Conservation (phyloP, 2,329 filamentous ascomycete genomes). For the Grosmannia huntii region DNA sequence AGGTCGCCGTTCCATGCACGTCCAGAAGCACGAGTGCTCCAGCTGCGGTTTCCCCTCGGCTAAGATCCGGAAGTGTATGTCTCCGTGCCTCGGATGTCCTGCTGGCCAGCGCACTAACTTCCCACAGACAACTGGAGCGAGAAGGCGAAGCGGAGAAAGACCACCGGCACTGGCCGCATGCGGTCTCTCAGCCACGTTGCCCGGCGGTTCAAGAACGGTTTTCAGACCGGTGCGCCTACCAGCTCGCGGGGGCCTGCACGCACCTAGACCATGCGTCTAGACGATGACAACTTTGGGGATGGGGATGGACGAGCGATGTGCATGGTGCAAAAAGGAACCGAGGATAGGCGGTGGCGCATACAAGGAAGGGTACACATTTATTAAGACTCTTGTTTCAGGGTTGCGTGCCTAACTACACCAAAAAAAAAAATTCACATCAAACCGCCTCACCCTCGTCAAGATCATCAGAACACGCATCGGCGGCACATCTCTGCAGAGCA, state of each 20-base stretch:
- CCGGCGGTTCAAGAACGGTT: constrained; percentile 94
- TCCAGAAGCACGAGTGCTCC: constrained; percentile 98
- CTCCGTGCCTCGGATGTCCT: background rate
- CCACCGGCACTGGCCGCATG: constrained; percentile 92
- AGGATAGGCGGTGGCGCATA: background rate
- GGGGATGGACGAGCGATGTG: background rate
- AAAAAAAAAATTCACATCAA: constrained; percentile 2
- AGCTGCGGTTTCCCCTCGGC: constrained; percentile 93
- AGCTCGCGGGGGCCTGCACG: constrained; percentile 54
- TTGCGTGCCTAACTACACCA: background rate
- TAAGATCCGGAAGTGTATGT: constrained; percentile 98
- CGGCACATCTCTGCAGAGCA: background rate
- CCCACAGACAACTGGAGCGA: constrained; percentile 95
- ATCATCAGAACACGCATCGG: background rate
- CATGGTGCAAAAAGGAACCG: background rate
- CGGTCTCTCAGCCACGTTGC: constrained; percentile 86
- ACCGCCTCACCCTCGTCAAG: background rate
- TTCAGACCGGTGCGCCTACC: constrained; percentile 83
- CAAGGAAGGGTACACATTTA: constrained; percentile 1
- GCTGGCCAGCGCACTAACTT: background rate
- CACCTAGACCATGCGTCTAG: constrained; percentile 13
- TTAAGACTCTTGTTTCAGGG: constrained; percentile 1
- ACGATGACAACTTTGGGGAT: background rate
- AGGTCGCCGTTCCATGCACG: constrained; percentile 96
- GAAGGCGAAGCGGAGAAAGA: constrained; percentile 99